Base-by-base conservation (phyloP, 1,284 basidiomycete species). In the Inonotus hispidus region DNA sequence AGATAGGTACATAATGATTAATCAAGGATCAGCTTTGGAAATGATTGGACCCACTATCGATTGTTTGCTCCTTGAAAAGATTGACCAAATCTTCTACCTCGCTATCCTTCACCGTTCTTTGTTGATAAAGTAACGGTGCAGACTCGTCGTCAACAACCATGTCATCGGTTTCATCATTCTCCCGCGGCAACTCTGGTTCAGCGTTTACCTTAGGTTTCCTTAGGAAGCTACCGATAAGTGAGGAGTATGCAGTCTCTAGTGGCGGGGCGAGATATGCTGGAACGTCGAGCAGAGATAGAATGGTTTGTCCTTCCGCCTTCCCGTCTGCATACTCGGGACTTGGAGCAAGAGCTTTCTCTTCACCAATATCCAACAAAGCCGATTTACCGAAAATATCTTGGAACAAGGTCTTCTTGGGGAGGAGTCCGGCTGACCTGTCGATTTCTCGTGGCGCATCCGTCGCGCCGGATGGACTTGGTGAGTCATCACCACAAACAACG, bases 251-350 rank as follows among this genome's bases (percentile, higher is more conserved):
- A 54, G 79, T 76, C 54, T 87, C 82, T 60, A 95, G 75, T 3
- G 93, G 85, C 14, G 93, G 93, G 67, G 92, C 80, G 53, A 93
- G 80, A 74, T 95, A 90, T 32, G 89, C 83, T 3, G 93, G 88
- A 2, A 81, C 82, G 64, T 88, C 83, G 68, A 94, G 90, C 49
- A 88, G 74, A 60, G 75, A 75, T n/a, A 74, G 68, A 1, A 73
- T 72, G 57, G 72, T 74, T 64, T 69, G 74, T 76, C 75, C 74
- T 10, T 43, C 41, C n/a, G 32, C 8, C 10, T 38, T 21, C 19
- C 11, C 37, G 16, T 23, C 46, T 6, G 32, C 16, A 32, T 37
- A 16, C 5, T 25, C 29, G 23, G 19, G 3, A 52, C 25, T 8
- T 27, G 50, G 32, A 16, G 8, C 7, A 3, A 27, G 10, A 19